phyloP scores from a whole-genome alignment of 805 yeast species.

The Wickerhamiella shivajii region DNA sequence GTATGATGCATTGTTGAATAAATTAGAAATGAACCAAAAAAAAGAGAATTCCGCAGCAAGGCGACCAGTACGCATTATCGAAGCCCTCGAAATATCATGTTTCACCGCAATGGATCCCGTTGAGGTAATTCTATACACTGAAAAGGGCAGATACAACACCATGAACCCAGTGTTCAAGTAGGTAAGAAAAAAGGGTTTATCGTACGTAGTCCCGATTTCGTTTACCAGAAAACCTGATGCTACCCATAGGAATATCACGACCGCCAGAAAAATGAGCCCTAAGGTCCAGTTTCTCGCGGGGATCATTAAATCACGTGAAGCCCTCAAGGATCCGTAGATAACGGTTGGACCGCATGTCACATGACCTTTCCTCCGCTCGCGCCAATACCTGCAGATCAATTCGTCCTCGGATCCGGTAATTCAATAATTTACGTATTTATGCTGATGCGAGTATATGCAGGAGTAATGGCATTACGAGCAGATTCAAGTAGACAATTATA shows the following conservation, averaged over 20 bases:
- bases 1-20: constrained; percentile 76
- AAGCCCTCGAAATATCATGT: constrained; percentile 10
- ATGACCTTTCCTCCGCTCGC: too few species aligned
- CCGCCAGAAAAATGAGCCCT: constrained; percentile 56
- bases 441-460: too few species aligned
- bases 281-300: too few species aligned
- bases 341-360: too few species aligned
- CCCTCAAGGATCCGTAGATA: too few species aligned
- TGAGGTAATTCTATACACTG: constrained; percentile 25
- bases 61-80: constrained; percentile 44
- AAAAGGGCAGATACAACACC: constrained; percentile 52
- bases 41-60: constrained; percentile 71
- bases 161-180: constrained; percentile 83
- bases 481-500: too few species aligned
- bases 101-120: constrained; percentile 5
- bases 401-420: too few species aligned
- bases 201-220: constrained; percentile 43
- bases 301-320: too few species aligned
- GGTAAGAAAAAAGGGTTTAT: constrained; percentile 87
- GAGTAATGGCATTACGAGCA: too few species aligned
- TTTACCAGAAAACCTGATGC: constrained; percentile 75
- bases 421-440: too few species aligned
- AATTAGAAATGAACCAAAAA: constrained; percentile 82
- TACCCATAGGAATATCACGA: constrained; percentile 85
- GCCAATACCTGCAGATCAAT: too few species aligned